Evolutionary conservation across 169 alveolate species (phyloP), one percentile per base, ranked within the genome.

Genomic region (Eimeria brunetti): DNA sequence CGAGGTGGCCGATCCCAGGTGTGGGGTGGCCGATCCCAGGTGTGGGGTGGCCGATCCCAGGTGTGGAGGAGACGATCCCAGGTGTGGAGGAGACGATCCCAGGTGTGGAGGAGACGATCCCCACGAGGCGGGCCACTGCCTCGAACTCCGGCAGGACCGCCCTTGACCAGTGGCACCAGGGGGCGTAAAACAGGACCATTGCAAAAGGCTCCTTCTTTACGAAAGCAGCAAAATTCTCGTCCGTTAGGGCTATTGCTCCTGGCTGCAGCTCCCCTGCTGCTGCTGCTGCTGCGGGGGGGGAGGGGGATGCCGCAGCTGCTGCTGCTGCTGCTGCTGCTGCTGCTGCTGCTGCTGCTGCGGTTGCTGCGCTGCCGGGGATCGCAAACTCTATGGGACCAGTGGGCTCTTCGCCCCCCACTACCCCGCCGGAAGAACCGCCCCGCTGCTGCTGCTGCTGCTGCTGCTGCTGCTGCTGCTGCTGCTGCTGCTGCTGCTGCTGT

Each of bases 41-140:
- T 9, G 64, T 9, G 64, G 24, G 24, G 24, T 18, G 24, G 18
- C 24, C 24, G 64, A 18, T 9, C 24, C 64, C 64, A 18, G 64
- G 64, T 9, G 64, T 9, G 64, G 24, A 9, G 24, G 24, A 9
- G 18, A 18, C 24, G 64, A 18, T 9, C 24, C 64, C 64, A 12
- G 64, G 24, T 56, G 49, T 9, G 2, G 49, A 4, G 85, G 86
- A 44, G 73, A 51, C 27, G 38, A 41, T 18, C 64, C 64, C 64
- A 12, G 64, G 24, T 56, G 80, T 4, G 7, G 93, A 58, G 58
- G 88, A 33, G 58, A 51, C 91, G 38, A 62, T 51, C 12, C 60
- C 60, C 71, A 91, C 16, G 36, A 91, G 73, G n/a, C 91, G 67
- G 36, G 98, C 97, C 30, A 97, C 97, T 67, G 92, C 86, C 30